These are phyloP conservation scores for Podosphaera leucotricha DNA, from an alignment of 2,329 filamentous ascomycete genomes.

Conservation along the genomic window DNA sequence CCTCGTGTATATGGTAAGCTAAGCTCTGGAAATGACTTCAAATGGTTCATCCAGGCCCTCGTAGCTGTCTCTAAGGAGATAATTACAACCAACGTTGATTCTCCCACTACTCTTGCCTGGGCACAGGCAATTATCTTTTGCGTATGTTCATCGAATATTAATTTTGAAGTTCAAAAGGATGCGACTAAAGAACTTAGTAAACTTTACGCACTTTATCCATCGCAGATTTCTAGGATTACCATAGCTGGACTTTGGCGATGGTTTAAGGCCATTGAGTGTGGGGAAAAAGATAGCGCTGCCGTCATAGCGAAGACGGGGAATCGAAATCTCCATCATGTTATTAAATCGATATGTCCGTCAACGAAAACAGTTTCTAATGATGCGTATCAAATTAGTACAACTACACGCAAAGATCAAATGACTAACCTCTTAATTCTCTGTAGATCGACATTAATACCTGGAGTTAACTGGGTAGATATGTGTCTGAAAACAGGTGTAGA, in stretches of 20 bases:
- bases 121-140: constrained; percentile 66
- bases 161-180: constrained; percentile 38
- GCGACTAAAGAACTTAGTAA: constrained; percentile 35
- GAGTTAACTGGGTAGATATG: constrained; percentile 68
- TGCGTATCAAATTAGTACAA: constrained; percentile 21
- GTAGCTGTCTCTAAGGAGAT: constrained; percentile 33
- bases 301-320: constrained; percentile 38
- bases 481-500: constrained; percentile 63
- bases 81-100: constrained; percentile 20
- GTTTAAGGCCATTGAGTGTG: constrained; percentile 39
- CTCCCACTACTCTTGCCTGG: constrained; percentile 44
- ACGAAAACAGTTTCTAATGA: constrained; percentile 24
- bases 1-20: constrained; percentile 68
- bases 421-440: constrained; percentile 57
- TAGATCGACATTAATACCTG: constrained; percentile 53
- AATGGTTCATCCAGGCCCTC: constrained; percentile 54
- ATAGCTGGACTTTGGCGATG: constrained; percentile 59
- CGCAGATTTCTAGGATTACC: constrained; percentile 35
- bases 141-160: constrained; percentile 37
- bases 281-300: constrained; percentile 59
- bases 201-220: constrained; percentile 37
- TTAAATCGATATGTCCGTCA: constrained; percentile 39
- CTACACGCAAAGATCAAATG: constrained; percentile 42
- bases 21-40: constrained; percentile 46
- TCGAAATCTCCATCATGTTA: constrained; percentile 34